These are phyloP conservation scores for Saprolegnia parasitica DNA, from an alignment of 352 stramenopile genomes.

Conservation along the genomic window DNA sequence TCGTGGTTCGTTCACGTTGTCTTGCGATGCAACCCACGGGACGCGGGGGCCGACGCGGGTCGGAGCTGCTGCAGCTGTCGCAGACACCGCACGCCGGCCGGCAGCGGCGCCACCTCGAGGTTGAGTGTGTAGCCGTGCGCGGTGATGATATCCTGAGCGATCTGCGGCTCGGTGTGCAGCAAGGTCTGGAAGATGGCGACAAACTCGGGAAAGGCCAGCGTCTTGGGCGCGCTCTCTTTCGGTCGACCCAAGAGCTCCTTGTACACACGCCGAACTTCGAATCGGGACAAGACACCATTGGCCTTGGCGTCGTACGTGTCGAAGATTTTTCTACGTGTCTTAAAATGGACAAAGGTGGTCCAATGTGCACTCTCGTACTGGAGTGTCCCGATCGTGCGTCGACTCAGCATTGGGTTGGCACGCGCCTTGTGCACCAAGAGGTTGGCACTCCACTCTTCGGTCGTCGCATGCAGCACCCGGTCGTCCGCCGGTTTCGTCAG, in stretches of 20 bases:
- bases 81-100: neutral
- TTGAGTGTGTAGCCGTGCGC: conserved; percentile 20
- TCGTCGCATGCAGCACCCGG: neutral
- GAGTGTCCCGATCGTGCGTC: neutral
- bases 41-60: neutral
- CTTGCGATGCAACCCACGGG: neutral
- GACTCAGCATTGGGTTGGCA: neutral
- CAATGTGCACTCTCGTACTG: neutral
- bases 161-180: neutral
- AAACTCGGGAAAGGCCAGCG: conserved; percentile 2
- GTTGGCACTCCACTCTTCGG: conserved; percentile 5
- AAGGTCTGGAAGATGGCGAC: neutral
- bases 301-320: conserved; percentile 16
- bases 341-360: neutral
- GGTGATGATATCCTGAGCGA: conserved; percentile 10
- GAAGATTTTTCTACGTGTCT: conserved; percentile 18
- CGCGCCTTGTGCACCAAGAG: conserved; percentile 1
- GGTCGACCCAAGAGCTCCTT: neutral
- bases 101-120: conserved; percentile 14
- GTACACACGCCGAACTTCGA: conserved; percentile 14
- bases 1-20: neutral
- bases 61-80: neutral
- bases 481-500: neutral
- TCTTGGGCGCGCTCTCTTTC: conserved; percentile 6
- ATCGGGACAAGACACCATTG: neutral